Percentiles rank a stretch among this genome's conserved stretches.
Conservation (phyloP, 1,284 basidiomycete genomes). For the Ustilago sp. region DNA sequence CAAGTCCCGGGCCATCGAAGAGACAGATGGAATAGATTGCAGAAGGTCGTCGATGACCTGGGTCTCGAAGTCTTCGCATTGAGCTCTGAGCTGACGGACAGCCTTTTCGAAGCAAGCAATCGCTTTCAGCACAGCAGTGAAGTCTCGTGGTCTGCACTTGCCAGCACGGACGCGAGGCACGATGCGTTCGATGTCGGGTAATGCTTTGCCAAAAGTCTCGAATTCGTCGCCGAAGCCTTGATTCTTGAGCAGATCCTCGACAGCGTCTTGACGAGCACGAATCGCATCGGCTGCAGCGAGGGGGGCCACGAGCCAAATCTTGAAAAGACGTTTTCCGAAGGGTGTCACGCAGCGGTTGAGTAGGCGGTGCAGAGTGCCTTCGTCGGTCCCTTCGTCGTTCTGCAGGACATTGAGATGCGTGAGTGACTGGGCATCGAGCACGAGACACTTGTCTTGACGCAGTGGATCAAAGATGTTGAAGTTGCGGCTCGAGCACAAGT, state of each 20-base stretch:
- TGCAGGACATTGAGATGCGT: slow-evolving; percentile 66
- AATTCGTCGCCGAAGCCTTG: slow-evolving; percentile 60
- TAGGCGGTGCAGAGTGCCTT: slow-evolving; percentile 65
- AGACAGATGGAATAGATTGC: slow-evolving; percentile 59
- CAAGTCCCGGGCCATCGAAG: slow-evolving; percentile 50
- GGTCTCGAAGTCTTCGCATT: slow-evolving; percentile 46
- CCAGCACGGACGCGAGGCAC: slow-evolving; percentile 65
- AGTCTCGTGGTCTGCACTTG: slow-evolving; percentile 67
- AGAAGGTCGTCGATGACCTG: slow-evolving; percentile 45
- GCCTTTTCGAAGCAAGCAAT: slow-evolving; percentile 52
- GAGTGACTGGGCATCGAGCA: slow-evolving; percentile 68
- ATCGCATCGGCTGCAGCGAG: slow-evolving; percentile 57
- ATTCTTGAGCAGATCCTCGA: slow-evolving; percentile 61
- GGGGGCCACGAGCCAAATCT: slow-evolving; percentile 66
- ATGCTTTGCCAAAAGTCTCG: slow-evolving; percentile 53
- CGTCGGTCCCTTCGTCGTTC: slow-evolving; percentile 67
- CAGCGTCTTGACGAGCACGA: slow-evolving; percentile 64
- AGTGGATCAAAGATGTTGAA: slow-evolving; percentile 66
- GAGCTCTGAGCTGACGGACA: slow-evolving; percentile 24
- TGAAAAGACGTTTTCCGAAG: slow-evolving; percentile 68
- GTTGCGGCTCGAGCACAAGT: slow-evolving; percentile 66
- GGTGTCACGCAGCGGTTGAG: slow-evolving; percentile 68
- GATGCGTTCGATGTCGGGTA: slow-evolving; percentile 68
- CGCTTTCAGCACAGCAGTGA: slow-evolving; percentile 61
- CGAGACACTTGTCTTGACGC: slow-evolving; percentile 54